Base-by-base conservation (phyloP, 1,284 basidiomycete genomes). In the Sanghuangporus weigelae region DNA sequence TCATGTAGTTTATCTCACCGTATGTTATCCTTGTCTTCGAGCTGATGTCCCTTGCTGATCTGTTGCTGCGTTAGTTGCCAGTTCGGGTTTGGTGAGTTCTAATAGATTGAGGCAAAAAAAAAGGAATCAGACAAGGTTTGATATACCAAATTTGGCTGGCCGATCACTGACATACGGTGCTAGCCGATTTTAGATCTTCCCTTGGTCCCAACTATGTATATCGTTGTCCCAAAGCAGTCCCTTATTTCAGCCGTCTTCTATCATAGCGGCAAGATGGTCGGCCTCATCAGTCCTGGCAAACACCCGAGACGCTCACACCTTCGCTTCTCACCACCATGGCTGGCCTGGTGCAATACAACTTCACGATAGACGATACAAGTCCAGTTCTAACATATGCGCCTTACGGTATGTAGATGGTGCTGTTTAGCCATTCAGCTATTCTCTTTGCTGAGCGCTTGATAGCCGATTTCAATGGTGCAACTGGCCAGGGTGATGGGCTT, bases 391-490 rank as follows among this genome's bases (percentile, higher is more conserved):
- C 36, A 14, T 64, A 64, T 40, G 19, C 19, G 21, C 63, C 63
- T 1, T 64, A 64, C 26, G 21, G 63, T 64, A 39, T n/a, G 59
- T 54, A 21, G 38, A 60, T 38, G 19, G 19, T 19, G 14, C 8
- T 19, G 7, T 19, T 44, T 26, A 14, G 21, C 42, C 21, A n/a
- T n/a, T n/a, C n/a, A n/a, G n/a, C n/a, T 3, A n/a, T 7, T 48
- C 26, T 44, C 19, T 12, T 48, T 59, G 10, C 26, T 54, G 51
- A 54, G 14, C 12, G 26, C 26, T 23, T 55, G 23, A n/a, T 48
- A 55, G 42, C 51, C 35, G 51, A 62, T 35, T n/a, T 40, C 31
- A n/a, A 1, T 8, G 70, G 69, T 42, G 21, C 69, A 69, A 50
- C 31, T 35, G n/a, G 71, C 69, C 38, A 55, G 38, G 48, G 10